Conservation (phyloP, 371 early-diverging fungal genomes). For the Actinomucor elegans region DNA sequence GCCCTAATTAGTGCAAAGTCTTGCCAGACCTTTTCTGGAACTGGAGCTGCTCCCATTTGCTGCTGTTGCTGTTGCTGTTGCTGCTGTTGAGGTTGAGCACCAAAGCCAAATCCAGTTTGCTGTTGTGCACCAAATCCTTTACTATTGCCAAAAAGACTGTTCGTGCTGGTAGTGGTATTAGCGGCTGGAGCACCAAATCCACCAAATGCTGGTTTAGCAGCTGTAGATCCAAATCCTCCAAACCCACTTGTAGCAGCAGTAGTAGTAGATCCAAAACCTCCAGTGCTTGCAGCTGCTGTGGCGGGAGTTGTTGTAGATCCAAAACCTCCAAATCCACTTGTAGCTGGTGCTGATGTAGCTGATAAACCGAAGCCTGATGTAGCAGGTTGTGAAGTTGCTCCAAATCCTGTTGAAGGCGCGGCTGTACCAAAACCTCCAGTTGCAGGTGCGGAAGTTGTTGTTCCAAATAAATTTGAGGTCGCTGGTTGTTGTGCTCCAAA, state of each 20-base stretch:
- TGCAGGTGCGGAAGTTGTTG: neutral
- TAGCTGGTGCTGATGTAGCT: neutral
- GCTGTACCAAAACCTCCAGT: slow-evolving; percentile 14
- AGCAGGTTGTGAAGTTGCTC: slow-evolving; percentile 8
- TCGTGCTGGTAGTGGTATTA: neutral
- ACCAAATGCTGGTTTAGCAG: slow-evolving; percentile 1
- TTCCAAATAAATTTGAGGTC: no score
- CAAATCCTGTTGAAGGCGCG: slow-evolving; percentile 9
- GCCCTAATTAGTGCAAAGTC: slow-evolving; percentile 56
- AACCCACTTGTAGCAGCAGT: slow-evolving; percentile 6
- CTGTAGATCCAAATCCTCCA: slow-evolving; percentile 16
- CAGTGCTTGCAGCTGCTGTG: slow-evolving; percentile 5
- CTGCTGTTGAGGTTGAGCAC: slow-evolving; percentile 12
- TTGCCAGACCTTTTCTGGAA: slow-evolving; percentile 36
- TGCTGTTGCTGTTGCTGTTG: slow-evolving; percentile 34
- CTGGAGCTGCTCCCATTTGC: slow-evolving; percentile 6
- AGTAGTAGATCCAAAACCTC: slow-evolving; percentile 12
- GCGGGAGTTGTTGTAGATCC: slow-evolving; percentile 9
- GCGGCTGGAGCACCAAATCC: slow-evolving; percentile 19
- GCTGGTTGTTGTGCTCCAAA: slow-evolving; percentile 14
- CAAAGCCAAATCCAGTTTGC: slow-evolving; percentile 6
- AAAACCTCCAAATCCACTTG: slow-evolving; percentile 12
- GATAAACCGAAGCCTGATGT: neutral
- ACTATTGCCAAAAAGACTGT: neutral
- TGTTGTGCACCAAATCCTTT: slow-evolving; percentile 20